Evolutionary conservation across 73 alveolate genomes (phyloP).

Genomic region (Tetrahymena thermophila): DNA sequence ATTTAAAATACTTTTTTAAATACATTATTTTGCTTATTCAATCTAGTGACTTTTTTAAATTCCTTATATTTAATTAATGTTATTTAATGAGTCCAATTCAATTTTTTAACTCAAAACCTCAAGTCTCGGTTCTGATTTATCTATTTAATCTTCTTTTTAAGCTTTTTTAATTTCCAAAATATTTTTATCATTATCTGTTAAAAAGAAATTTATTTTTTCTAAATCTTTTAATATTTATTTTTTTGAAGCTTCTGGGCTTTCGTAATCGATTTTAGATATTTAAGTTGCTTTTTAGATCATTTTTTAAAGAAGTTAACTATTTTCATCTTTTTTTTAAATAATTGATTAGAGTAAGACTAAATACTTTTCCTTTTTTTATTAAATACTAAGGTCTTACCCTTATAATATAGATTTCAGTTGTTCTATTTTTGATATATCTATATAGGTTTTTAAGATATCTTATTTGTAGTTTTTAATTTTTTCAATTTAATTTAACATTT

Average conservation of each 20-base stretch:
- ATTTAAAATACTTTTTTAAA: too few species aligned
- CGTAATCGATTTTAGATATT: neutral
- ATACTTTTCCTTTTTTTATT: too few species aligned
- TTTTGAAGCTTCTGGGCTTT: neutral
- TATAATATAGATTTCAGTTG: neutral
- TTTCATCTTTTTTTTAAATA: neutral
- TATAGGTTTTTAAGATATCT: too few species aligned
- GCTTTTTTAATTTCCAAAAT: too few species aligned
- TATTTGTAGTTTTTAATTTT: neutral
- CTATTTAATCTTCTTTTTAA: too few species aligned
- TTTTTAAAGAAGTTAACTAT: neutral
- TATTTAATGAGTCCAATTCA: too few species aligned
- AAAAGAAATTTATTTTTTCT: neutral
- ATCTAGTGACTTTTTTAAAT: too few species aligned
- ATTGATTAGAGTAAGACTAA: neutral
- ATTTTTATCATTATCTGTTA: too few species aligned
- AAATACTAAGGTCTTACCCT: neutral
- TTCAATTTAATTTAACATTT: neutral
- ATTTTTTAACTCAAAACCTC: too few species aligned
- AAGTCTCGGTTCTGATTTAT: too few species aligned
- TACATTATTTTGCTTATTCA: neutral
- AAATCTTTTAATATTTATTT: too few species aligned
- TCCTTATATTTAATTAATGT: too few species aligned
- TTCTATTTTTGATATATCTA: neutral
- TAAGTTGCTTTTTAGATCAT: neutral